Base-by-base conservation (phyloP, 2,329 filamentous ascomycete species). In the Botryotinia narcissicola region DNA sequence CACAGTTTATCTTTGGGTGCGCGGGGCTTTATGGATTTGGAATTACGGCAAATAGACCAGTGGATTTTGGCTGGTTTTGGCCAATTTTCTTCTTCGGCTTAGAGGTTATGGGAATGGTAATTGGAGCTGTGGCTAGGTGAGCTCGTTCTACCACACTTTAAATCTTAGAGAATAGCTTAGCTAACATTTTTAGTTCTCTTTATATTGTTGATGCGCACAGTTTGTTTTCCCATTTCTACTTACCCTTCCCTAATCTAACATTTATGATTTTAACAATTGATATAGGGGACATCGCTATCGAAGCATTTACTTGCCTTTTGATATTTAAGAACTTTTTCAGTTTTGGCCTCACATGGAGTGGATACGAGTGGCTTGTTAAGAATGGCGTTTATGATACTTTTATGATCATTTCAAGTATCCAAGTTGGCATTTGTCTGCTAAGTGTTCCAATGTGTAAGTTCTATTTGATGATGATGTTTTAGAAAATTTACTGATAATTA, bases 321-420 rank as follows among this genome's bases (percentile, higher is more conserved):
- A 91, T 97, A 71, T 97, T 98, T 86, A 98, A 98, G 83, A 97
- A 98, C 82, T 88, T 98, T 75, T 97, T 98, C 84, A 93, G 91
- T 75, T 98, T 97, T 79, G 89, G 90, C 10, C 84, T 98, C 73
- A 97, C 95, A 0, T 97, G 91, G 81, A 92, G 89, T 77, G 94
- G 93, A 1, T 97, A 93, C 79, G 86, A 94, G 73, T 98, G 95
- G 95, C 86, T 97, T 40, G 86, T 92, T 16, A 77, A 83, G 0
- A 89, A 89, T 2, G 88, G 91, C n/a, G 88, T 89, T 74, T 86
- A 87, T 64, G 81, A 82, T 8, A 85, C 84, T 0, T 95, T 98
- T 82, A 86, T 92, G 71, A 87, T 88, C 32, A 87, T 97, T 64
- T 91, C 89, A 2, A 92, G 89, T 51, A 89, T 97, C 29, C 94